These are phyloP conservation scores for Omphalea diandra DNA, from an alignment of 441 rosid species.

Conservation along the genomic window DNA sequence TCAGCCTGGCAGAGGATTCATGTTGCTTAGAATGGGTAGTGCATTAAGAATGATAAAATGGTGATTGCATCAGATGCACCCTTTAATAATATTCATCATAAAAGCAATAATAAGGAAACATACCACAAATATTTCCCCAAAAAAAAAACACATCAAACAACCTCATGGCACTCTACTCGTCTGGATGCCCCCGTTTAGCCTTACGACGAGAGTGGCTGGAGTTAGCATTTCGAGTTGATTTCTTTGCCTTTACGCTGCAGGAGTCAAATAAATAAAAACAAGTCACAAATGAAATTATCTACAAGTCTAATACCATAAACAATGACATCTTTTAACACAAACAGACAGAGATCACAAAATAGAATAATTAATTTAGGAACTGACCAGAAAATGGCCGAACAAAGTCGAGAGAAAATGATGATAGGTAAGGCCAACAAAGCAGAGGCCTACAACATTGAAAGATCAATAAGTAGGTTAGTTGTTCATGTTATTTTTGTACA, in stretches of 20 bases:
- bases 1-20: background rate
- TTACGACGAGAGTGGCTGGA: constrained; percentile 48
- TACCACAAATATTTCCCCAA: constrained; percentile 20
- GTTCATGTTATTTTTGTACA: no score
- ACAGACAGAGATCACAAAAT: background rate
- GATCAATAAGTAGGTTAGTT: constrained; percentile 3
- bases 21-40: background rate
- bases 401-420: constrained; percentile 46
- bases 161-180: constrained; percentile 38
- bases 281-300: constrained; percentile 4
- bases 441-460: constrained; percentile 64
- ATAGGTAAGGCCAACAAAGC: constrained; percentile 73
- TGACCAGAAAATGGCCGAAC: constrained; percentile 55
- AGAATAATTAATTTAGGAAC: constrained; percentile 26
- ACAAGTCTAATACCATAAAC: background rate
- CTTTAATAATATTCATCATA: background rate
- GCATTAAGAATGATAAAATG: background rate
- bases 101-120: constrained; percentile 3
- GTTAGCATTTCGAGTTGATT: constrained; percentile 36
- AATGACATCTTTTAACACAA: background rate
- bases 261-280: constrained; percentile 7
- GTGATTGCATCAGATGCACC: background rate
- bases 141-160: constrained; percentile 4
- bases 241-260: constrained; percentile 61
- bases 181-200: constrained; percentile 63